Base-by-base conservation (phyloP, 73 alveolate species). In the Blepharisma stoltei region DNA sequence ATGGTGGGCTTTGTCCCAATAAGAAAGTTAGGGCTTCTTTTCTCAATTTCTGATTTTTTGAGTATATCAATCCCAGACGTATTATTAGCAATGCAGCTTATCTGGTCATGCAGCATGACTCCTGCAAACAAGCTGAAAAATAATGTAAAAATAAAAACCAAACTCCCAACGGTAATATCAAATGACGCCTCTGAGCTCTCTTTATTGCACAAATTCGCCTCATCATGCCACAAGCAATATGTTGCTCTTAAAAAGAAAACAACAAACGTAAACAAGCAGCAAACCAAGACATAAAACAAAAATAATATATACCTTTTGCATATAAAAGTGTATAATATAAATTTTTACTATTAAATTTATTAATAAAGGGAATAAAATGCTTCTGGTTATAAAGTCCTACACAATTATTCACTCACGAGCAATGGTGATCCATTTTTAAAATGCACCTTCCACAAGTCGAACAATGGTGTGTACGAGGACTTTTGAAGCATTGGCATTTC, bases 341-440 rank as follows among this genome's bases (percentile, higher is more conserved):
- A n/a, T n/a, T n/a, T n/a, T n/a, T n/a, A 76, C 54, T 9, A 76
- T n/a, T 20, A 76, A 65, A 14, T 54, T 27, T 54, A 76, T 76
- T n/a, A n/a, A n/a, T n/a, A n/a, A n/a, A n/a, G n/a, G n/a, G n/a
- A n/a, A n/a, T 38, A 78, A 86, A 86, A 6, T 41, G 77, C 50
- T 86, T 86, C 49, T 71, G 71, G 67, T 87, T 86, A 52, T 78
- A 67, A 18, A 53, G 14, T 11, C 94, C 94, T 1, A 83, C 87
- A 45, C 94, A 87, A 49, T 87, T 87, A 55, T 83, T 83, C 60
- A 87, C 79, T 91, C 94, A 87, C 0, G 94, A 91, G 53, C 94
- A 87, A 46, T 87, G 94, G 45, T 87, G 94, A 65, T 87, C 94
- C 91, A 83, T 83, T 45, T 48, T 83, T 3, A 71, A 76, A 2